Evolutionary conservation across 768 basidiomycete genomes (phyloP).

Genomic region (Boletus patriciae): DNA sequence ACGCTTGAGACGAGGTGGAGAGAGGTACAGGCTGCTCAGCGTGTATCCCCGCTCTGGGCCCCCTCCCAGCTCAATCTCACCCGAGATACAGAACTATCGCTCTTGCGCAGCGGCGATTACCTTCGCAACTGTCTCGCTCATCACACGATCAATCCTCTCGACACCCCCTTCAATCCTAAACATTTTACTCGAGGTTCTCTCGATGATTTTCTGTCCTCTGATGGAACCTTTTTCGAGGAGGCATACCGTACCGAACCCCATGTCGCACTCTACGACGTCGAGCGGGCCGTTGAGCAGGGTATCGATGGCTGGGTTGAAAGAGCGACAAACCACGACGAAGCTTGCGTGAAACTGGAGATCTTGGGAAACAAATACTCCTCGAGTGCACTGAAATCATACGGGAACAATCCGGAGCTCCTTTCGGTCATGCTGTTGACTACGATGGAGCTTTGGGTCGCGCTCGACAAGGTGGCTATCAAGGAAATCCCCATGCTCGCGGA

Average conservation of each 20-base stretch:
- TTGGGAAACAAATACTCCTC: constrained; percentile 31
- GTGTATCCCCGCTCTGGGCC: constrained; percentile 30
- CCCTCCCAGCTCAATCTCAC: constrained; percentile 29
- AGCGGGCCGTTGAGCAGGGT: constrained; percentile 29
- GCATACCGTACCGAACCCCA: constrained; percentile 7
- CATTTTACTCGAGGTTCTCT: constrained; percentile 7
- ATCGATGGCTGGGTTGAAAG: constrained; percentile 35
- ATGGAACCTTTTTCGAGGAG: constrained; percentile 8
- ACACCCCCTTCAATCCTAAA: background rate
- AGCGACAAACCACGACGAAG: constrained; percentile 4
- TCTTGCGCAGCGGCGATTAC: constrained; percentile 31
- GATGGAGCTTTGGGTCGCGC: constrained; percentile 38
- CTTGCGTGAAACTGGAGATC: constrained; percentile 15
- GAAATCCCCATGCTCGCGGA: constrained; percentile 28
- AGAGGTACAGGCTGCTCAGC: constrained; percentile 29
- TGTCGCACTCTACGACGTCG: constrained; percentile 37
- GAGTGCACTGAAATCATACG: constrained; percentile 27
- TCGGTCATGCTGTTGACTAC: constrained; percentile 43
- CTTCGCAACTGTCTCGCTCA: constrained; percentile 21
- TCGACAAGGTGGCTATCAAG: constrained; percentile 27
- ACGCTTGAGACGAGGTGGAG: constrained; percentile 39
- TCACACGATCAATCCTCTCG: background rate
- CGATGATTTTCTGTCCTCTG: background rate
- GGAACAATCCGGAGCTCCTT: constrained; percentile 36
- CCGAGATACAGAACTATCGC: constrained; percentile 36